phyloP scores from a whole-genome alignment of 495 filamentous ascomycete species.

The Coniosporium apollinis region DNA sequence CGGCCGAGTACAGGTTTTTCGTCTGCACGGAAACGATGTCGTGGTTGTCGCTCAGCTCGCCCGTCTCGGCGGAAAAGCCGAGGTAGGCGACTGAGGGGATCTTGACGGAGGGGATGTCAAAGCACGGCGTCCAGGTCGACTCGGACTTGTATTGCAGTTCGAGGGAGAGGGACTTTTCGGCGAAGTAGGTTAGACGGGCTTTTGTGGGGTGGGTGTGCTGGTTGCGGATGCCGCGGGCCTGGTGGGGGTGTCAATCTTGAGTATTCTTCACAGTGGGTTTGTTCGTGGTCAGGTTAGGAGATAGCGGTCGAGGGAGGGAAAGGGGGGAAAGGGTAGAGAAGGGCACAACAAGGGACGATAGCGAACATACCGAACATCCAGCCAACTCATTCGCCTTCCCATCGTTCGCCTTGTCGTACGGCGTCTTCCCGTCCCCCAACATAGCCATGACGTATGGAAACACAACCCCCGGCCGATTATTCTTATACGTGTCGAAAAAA shows the following conservation, averaged over 20 bases:
- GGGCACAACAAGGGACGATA: background rate
- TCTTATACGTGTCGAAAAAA: constrained; percentile 99
- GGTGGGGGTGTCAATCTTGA: no score
- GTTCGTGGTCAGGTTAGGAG: no score
- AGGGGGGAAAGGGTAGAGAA: constrained; percentile 1
- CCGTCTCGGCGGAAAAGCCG: constrained; percentile 89
- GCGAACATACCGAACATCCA: constrained; percentile 60
- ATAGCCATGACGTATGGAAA: constrained; percentile 99
- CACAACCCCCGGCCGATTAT: constrained; percentile 84
- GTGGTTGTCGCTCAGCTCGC: constrained; percentile 93
- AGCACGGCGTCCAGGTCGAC: constrained; percentile 79
- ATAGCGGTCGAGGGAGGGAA: no score
- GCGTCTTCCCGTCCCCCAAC: constrained; percentile 78
- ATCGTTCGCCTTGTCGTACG: constrained; percentile 87
- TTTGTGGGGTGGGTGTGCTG: constrained; percentile 57
- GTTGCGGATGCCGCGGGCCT: constrained; percentile 76
- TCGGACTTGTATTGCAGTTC: constrained; percentile 88
- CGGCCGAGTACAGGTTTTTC: constrained; percentile 60
- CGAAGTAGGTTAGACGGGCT: constrained; percentile 82
- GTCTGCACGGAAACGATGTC: constrained; percentile 82
- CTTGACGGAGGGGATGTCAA: constrained; percentile 48
- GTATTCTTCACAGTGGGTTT: no score
- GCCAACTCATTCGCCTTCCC: constrained; percentile 86
- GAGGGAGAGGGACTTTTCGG: constrained; percentile 80
- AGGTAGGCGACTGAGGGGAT: constrained; percentile 87